phyloP scores from a whole-genome alignment of 2,329 filamentous ascomycete genomes.

The Fusarium denticulatum region DNA sequence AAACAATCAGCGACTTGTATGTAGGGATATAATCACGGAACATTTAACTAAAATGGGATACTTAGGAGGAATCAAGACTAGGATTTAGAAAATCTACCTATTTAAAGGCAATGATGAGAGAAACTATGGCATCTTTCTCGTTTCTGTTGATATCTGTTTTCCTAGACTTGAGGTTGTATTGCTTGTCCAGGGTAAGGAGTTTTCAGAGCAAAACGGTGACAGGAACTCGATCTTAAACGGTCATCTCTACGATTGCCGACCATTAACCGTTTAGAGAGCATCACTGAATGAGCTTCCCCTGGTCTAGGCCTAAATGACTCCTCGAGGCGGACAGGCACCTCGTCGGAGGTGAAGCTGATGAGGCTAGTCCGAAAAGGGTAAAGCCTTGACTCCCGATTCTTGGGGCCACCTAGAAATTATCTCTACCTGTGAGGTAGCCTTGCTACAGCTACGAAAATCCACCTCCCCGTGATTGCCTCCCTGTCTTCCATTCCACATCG shows the following conservation, averaged over 20 bases:
- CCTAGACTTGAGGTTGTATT: background rate
- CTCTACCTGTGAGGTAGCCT: conserved; percentile 45
- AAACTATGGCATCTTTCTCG: background rate
- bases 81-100: background rate
- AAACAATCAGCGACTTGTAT: background rate
- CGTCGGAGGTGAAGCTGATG: conserved; percentile 23
- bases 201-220: background rate
- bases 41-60: background rate
- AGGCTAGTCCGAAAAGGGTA: conserved; percentile 36
- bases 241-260: conserved; percentile 11
- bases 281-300: conserved; percentile 22
- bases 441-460: conserved; percentile 48
- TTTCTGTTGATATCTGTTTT: background rate
- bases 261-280: conserved; percentile 31
- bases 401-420: conserved; percentile 50
- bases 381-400: conserved; percentile 34
- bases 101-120: background rate
- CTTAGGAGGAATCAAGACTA: background rate
- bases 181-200: conserved; percentile 7
- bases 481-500: conserved; percentile 43
- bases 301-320: conserved; percentile 29
- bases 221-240: background rate
- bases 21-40: no score
- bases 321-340: conserved; percentile 16
- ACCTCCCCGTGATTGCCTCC: conserved; percentile 45